These are phyloP conservation scores for Pecoramyces ruminantium DNA, from an alignment of 192 early-diverging fungal genomes.

Conservation along the genomic window DNA sequence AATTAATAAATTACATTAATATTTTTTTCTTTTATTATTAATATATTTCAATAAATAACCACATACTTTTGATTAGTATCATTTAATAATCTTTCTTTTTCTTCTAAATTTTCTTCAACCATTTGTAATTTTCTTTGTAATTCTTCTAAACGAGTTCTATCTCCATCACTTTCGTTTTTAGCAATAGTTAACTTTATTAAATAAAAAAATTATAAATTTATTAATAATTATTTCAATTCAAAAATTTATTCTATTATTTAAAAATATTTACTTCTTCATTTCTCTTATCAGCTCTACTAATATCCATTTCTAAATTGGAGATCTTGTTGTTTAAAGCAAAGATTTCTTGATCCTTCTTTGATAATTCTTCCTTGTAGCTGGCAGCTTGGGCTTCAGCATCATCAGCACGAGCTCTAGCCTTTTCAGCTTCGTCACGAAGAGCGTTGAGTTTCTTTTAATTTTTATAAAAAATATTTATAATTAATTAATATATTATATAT, in stretches of 20 bases:
- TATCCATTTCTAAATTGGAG: not conserved
- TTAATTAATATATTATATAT: no score
- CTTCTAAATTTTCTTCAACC: not conserved
- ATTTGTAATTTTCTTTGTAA: not conserved
- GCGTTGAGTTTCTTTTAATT: not conserved
- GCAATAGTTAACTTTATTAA: not conserved
- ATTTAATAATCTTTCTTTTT: not conserved
- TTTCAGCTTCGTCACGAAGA: not conserved
- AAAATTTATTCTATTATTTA: no score
- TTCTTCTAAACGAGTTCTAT: not conserved
- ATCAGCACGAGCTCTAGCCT: not conserved
- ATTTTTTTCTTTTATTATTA: no score
- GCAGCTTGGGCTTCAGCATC: not conserved
- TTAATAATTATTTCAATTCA: no score
- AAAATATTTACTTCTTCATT: not conserved
- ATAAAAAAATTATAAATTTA: no score
- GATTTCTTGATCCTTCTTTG: not conserved
- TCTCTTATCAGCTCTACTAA: not conserved
- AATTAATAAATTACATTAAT: not conserved
- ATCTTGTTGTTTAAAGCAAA: not conserved
- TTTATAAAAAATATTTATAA: not conserved
- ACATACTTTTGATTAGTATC: not conserved
- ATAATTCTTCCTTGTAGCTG: not conserved
- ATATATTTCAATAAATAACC: not conserved
- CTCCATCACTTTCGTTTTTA: not conserved